Conservation (phyloP, 495 filamentous ascomycete genomes). For the Aspergillus kassunensis region DNA sequence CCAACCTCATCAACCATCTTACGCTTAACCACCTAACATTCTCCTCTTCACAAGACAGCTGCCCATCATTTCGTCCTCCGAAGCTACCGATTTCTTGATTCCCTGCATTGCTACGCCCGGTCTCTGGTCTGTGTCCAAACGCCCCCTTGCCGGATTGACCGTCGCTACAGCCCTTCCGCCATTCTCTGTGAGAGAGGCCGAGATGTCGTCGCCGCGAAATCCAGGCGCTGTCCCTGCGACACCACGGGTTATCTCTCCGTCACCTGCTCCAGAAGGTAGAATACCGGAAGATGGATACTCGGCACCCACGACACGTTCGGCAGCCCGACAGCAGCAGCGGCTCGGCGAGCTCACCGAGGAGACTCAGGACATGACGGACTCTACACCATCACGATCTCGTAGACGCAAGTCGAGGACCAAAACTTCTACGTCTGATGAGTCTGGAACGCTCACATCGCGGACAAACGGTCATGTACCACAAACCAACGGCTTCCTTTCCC, state of each 20-base stretch:
- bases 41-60: neutral
- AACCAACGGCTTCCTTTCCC: conserved; percentile 69
- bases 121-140: conserved; percentile 24
- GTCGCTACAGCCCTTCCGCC: conserved; percentile 41
- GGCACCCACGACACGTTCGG: conserved; percentile 62
- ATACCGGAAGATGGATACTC: conserved; percentile 50
- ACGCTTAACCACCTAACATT: conserved; percentile 5
- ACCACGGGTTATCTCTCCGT: conserved; percentile 68
- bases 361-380: conserved; percentile 15
- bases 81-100: conserved; percentile 8
- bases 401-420: conserved; percentile 43
- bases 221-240: conserved; percentile 53
- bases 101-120: conserved; percentile 26
- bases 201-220: conserved; percentile 40
- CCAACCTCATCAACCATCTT: conserved; percentile 6
- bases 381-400: conserved; percentile 34
- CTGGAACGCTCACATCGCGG: conserved; percentile 4
- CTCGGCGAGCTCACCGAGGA: conserved; percentile 42
- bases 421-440: conserved; percentile 35
- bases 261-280: conserved; percentile 54
- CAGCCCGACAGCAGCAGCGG: conserved; percentile 49
- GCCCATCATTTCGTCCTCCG: conserved; percentile 27
- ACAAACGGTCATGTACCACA: conserved; percentile 35
- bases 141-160: conserved; percentile 51
- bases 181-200: conserved; percentile 35